Evolutionary conservation across 2,329 filamentous ascomycete genomes (phyloP).

Genomic region (Monilinia vaccinii-corymbosi): DNA sequence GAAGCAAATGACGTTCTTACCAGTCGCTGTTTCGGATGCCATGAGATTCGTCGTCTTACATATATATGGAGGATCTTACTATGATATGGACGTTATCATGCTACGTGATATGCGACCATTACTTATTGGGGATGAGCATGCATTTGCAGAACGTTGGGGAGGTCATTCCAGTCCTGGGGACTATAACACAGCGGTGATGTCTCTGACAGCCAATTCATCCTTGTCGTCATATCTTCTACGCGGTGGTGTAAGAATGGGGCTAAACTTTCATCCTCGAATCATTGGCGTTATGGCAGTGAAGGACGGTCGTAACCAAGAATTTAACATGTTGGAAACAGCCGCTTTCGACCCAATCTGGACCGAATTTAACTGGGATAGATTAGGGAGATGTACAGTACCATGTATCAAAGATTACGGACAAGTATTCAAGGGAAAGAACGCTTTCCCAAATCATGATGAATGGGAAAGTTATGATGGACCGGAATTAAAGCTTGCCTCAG

Average conservation of each 20-base stretch:
- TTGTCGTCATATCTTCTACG: constrained; percentile 45
- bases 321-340: constrained; percentile 48
- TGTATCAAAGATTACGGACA: constrained; percentile 44
- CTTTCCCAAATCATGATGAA: constrained; percentile 37
- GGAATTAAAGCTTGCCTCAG: constrained; percentile 28
- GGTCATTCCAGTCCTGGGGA: constrained; percentile 43
- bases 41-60: constrained; percentile 46
- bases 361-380: constrained; percentile 44
- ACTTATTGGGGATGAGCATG: constrained; percentile 39
- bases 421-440: constrained; percentile 41
- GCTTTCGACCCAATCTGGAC: constrained; percentile 50
- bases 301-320: constrained; percentile 42
- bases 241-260: constrained; percentile 46
- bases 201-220: constrained; percentile 44
- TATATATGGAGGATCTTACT: constrained; percentile 44
- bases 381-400: constrained; percentile 43
- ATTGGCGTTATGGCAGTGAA: constrained; percentile 48
- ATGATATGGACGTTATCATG: constrained; percentile 48
- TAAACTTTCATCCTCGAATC: constrained; percentile 47
- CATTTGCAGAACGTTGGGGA: constrained; percentile 47
- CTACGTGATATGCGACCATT: constrained; percentile 46
- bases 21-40: constrained; percentile 47
- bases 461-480: constrained; percentile 43
- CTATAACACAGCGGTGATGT: constrained; percentile 50
- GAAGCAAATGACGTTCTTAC: constrained; percentile 49